Conservation (phyloP, 1,284 basidiomycete genomes). For the Rhodotorula sp. region DNA sequence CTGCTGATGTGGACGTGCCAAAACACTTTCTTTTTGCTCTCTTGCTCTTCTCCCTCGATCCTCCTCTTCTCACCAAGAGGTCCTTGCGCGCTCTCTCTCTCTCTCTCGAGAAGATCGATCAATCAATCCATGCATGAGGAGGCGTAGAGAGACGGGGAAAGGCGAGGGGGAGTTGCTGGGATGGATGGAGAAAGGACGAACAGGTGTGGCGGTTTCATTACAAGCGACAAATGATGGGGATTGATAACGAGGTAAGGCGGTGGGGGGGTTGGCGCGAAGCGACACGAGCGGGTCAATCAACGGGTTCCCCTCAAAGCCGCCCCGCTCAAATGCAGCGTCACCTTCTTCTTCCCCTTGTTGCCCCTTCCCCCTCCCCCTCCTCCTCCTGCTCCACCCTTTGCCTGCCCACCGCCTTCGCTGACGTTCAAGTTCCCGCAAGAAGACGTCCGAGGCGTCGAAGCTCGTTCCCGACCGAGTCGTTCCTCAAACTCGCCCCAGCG, state of each 20-base stretch:
- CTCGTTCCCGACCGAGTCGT: slow-evolving; percentile 18
- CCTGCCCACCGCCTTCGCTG: background rate
- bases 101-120: no score
- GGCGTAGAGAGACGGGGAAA: no score
- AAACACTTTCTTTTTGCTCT: no score
- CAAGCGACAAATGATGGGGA: background rate
- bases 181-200: no score
- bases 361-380: background rate
- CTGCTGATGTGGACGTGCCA: no score
- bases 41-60: no score
- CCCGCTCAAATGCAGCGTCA: slow-evolving; percentile 9
- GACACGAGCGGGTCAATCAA: background rate
- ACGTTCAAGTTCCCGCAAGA: background rate
- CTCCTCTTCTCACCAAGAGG: no score
- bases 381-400: slow-evolving; percentile 1
- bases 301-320: background rate
- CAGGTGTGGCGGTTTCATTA: no score
- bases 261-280: no score
- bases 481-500: slow-evolving; percentile 38
- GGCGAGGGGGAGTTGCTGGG: no score
- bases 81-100: no score
- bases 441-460: background rate
- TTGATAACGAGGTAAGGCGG: background rate
- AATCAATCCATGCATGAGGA: no score
- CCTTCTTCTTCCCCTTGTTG: slow-evolving; percentile 10